Percentiles rank a stretch among this genome's conserved stretches.
Conservation (phyloP, 1,139 yeast species). For the Yamadazyma friedrichii region DNA sequence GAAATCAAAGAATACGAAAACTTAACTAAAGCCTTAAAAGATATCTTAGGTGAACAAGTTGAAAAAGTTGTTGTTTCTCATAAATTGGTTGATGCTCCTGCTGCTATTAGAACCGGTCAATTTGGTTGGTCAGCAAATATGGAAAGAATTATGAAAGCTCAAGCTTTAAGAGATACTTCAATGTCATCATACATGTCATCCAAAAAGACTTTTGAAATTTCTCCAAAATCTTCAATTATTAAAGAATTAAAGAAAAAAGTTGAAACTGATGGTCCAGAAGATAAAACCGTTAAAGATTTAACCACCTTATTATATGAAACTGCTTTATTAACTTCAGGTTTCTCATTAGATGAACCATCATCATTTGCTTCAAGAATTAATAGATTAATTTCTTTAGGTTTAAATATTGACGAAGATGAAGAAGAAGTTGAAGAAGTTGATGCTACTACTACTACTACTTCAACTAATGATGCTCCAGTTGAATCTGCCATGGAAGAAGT, state of each 20-base stretch:
- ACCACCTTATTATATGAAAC: constrained; percentile 96
- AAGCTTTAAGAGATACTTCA: constrained; percentile 97
- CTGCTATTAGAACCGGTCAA: constrained; percentile 99
- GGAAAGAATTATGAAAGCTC: constrained; percentile 99
- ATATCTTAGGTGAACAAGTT: constrained; percentile 95
- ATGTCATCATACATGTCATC: constrained; percentile 99
- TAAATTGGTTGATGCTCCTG: constrained; percentile 97
- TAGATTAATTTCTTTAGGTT: constrained; percentile 96
- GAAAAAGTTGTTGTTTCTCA: constrained; percentile 99
- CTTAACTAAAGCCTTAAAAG: constrained; percentile 94
- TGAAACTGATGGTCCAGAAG: constrained; percentile 95
- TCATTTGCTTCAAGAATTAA: constrained; percentile 97
- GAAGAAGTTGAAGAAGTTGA: constrained; percentile 51
- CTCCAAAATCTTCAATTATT: constrained; percentile 95
- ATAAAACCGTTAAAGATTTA: constrained; percentile 97
- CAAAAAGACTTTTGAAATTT: constrained; percentile 97
- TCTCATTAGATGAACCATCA: constrained; percentile 97
- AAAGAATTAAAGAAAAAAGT: constrained; percentile 95
- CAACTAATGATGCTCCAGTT: constrained; percentile 63
- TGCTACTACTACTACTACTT: constrained; percentile 46
- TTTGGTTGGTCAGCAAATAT: constrained; percentile 99
- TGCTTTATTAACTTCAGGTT: constrained; percentile 97
- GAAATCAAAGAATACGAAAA: constrained; percentile 91
- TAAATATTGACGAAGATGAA: constrained; percentile 92
- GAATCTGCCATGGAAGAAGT: constrained; percentile 99